Conservation (phyloP, 306 rosid species). For the Citrullus colocynthis region DNA sequence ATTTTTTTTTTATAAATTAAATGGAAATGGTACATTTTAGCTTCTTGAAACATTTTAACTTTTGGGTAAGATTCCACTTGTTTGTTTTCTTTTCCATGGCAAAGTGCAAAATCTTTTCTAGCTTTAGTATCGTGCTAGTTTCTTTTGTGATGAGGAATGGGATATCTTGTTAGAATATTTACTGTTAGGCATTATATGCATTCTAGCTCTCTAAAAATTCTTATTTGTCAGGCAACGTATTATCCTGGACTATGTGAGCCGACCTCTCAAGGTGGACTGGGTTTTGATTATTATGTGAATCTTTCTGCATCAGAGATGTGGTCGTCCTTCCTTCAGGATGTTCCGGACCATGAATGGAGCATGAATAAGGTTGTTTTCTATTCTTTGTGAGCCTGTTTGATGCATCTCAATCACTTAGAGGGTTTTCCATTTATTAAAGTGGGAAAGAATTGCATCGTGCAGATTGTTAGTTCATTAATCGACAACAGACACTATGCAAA, state of each 20-base stretch:
- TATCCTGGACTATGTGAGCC: conserved; percentile 91
- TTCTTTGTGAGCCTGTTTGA: conserved; percentile 1
- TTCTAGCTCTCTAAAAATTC: conserved; percentile 1
- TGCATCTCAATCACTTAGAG: conserved; percentile 3
- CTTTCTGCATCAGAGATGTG: conserved; percentile 79
- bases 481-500: conserved; percentile 45
- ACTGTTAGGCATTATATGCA: not conserved
- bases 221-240: conserved; percentile 56
- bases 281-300: conserved; percentile 91
- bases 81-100: not conserved
- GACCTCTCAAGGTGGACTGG: conserved; percentile 91
- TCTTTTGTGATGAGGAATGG: not conserved
- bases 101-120: not conserved
- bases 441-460: conserved; percentile 6
- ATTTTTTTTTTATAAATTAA: not conserved
- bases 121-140: not conserved
- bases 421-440: conserved; percentile 3
- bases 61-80: not conserved
- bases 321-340: conserved; percentile 65
- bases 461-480: conserved; percentile 67
- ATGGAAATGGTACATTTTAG: not conserved
- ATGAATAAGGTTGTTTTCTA: conserved; percentile 64
- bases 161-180: not conserved
- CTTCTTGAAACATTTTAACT: not conserved
- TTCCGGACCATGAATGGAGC: conserved; percentile 81